phyloP scores from a whole-genome alignment of 2,329 filamentous ascomycete genomes.

The Aspergillus brunneoviolaceus region DNA sequence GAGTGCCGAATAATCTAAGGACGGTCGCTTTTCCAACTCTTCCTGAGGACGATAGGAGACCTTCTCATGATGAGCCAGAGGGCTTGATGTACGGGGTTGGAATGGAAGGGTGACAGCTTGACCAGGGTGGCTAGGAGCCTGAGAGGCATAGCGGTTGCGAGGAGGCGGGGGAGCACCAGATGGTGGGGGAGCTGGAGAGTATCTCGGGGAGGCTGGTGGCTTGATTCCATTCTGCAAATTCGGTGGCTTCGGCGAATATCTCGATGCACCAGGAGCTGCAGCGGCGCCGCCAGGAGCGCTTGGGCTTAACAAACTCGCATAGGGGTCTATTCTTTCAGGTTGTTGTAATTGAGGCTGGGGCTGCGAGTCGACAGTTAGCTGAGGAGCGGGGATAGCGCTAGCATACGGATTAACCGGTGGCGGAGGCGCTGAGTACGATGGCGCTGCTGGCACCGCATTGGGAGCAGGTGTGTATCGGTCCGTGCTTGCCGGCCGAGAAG shows the following conservation, averaged over 20 bases:
- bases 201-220: slow-evolving; percentile 40
- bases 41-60: slow-evolving; percentile 33
- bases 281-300: slow-evolving; percentile 28
- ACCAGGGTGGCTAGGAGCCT: slow-evolving; percentile 30
- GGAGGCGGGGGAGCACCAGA: slow-evolving; percentile 25
- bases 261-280: slow-evolving; percentile 33
- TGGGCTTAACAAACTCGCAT: slow-evolving; percentile 29
- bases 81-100: slow-evolving; percentile 65
- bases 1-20: slow-evolving; percentile 25
- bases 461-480: slow-evolving; percentile 44
- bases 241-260: slow-evolving; percentile 45
- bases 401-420: slow-evolving; percentile 22
- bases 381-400: slow-evolving; percentile 19
- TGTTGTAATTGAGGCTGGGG: slow-evolving; percentile 29
- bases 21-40: slow-evolving; percentile 21
- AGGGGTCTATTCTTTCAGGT: slow-evolving; percentile 35
- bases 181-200: slow-evolving; percentile 48
- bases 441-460: slow-evolving; percentile 23
- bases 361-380: slow-evolving; percentile 19
- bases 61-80: slow-evolving; percentile 55
- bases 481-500: slow-evolving; percentile 55
- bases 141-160: slow-evolving; percentile 43
- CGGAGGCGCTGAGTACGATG: slow-evolving; percentile 12
- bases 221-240: slow-evolving; percentile 33
- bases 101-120: slow-evolving; percentile 49